Percentiles rank a stretch among this genome's conserved stretches.
These are phyloP conservation scores for Phialophora tarda DNA, from an alignment of 2,329 filamentous ascomycete species.

Conservation along the genomic window DNA sequence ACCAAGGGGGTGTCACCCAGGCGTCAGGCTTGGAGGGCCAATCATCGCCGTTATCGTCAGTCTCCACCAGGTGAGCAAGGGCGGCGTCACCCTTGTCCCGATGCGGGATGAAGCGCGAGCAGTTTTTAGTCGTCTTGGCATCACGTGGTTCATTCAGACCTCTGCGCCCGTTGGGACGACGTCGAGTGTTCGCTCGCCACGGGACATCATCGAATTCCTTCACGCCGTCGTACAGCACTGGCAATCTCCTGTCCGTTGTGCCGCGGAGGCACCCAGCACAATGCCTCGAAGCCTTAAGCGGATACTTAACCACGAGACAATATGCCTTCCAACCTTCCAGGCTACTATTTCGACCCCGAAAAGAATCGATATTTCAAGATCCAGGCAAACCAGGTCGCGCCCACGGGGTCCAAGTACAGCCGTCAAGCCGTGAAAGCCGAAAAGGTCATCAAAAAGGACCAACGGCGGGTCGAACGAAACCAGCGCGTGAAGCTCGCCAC, in stretches of 20 bases:
- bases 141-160: too few species aligned
- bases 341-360: slow-evolving; percentile 28
- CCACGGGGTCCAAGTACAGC: slow-evolving; percentile 58
- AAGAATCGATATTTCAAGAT: slow-evolving; percentile 66
- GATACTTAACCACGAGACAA: background rate
- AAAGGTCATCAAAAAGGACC: slow-evolving; percentile 51
- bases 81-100: too few species aligned
- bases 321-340: slow-evolving; percentile 39
- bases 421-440: slow-evolving; percentile 64
- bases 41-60: too few species aligned
- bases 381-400: slow-evolving; percentile 58
- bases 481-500: slow-evolving; percentile 6
- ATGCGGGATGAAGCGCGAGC: too few species aligned
- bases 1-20: too few species aligned
- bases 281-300: background rate
- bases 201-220: background rate
- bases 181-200: too few species aligned
- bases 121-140: too few species aligned
- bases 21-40: too few species aligned
- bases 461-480: slow-evolving; percentile 34
- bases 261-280: background rate
- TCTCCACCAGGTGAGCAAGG: too few species aligned
- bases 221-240: background rate
- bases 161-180: too few species aligned
- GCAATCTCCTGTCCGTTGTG: background rate